Evolutionary conservation across 495 filamentous ascomycete genomes (phyloP).

Genomic region (Penicillium lividum): DNA sequence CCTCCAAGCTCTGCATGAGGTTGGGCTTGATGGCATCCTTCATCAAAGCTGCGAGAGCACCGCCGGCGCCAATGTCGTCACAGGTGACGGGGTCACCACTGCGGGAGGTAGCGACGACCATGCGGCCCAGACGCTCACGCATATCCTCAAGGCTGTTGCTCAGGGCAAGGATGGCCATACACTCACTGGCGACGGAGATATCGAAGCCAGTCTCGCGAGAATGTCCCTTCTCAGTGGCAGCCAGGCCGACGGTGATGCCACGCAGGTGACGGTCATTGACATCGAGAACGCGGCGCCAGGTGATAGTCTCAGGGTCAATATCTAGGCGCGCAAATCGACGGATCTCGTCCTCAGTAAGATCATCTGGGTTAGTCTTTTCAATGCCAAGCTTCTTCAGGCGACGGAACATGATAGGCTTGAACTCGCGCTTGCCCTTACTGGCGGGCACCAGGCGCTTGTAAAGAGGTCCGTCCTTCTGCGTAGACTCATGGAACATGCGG

Average conservation of each 20-base stretch:
- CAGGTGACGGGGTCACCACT: conserved; percentile 91
- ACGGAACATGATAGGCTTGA: conserved; percentile 86
- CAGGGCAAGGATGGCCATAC: conserved; percentile 96
- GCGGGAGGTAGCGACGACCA: conserved; percentile 91
- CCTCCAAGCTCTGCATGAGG: conserved; percentile 96
- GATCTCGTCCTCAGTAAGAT: conserved; percentile 87
- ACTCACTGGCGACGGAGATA: conserved; percentile 95
- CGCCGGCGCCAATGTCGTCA: conserved; percentile 91
- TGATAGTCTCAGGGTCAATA: conserved; percentile 95
- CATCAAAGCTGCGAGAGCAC: conserved; percentile 92
- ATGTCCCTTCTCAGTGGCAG: conserved; percentile 85
- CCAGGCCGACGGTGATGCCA: conserved; percentile 82
- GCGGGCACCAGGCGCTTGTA: conserved; percentile 86
- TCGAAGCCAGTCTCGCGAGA: conserved; percentile 89
- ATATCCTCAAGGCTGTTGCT: conserved; percentile 86
- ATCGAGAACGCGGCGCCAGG: conserved; percentile 93
- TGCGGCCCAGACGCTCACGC: conserved; percentile 89
- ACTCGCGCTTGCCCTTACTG: conserved; percentile 86
- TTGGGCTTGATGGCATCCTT: conserved; percentile 98
- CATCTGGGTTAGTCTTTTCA: conserved; percentile 87
- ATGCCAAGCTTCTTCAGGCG: conserved; percentile 94
- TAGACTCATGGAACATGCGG: conserved; percentile 95
- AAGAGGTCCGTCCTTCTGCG: conserved; percentile 86
- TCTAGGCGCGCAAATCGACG: conserved; percentile 85
- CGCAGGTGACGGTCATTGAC: conserved; percentile 95